Conservation (phyloP, 2,329 filamentous ascomycete species). For the Fusarium longipes region DNA sequence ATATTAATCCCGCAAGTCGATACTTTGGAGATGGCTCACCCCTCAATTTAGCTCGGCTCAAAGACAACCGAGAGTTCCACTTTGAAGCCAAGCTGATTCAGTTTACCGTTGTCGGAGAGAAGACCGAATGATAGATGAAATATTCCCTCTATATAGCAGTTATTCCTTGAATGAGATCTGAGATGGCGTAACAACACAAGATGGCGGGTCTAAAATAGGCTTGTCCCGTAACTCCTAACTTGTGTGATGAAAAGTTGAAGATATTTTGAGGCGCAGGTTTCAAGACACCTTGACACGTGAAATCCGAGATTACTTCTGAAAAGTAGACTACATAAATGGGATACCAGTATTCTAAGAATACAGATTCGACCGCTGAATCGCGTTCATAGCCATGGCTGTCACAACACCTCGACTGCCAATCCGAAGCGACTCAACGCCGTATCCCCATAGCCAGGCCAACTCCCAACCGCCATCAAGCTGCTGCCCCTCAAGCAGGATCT, state of each 20-base stretch:
- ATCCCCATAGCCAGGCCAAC: neutral
- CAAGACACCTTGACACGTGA: too few relatives aligned
- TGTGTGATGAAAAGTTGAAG: too few relatives aligned
- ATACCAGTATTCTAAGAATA: neutral
- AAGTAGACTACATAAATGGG: too few relatives aligned
- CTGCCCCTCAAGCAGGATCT: neutral
- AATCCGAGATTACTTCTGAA: too few relatives aligned
- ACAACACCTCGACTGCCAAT: constrained; percentile 15
- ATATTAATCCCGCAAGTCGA: neutral
- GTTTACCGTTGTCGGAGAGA: neutral
- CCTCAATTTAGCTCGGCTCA: constrained; percentile 3
- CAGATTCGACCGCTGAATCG: neutral
- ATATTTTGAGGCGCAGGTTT: too few relatives aligned
- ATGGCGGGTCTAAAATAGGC: too few relatives aligned
- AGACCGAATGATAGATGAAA: neutral
- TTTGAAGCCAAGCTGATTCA: neutral
- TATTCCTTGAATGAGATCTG: too few relatives aligned
- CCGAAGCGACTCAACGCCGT: neutral
- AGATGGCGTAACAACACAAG: too few relatives aligned
- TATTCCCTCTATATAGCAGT: too few relatives aligned
- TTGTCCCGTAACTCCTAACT: too few relatives aligned
- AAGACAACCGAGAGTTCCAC: constrained; percentile 3
- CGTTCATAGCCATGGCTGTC: constrained; percentile 11
- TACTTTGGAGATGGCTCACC: neutral
- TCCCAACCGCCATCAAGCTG: constrained; percentile 16